Conservation (phyloP, 2,329 filamentous ascomycete species). For the Ophiostoma populinum region DNA sequence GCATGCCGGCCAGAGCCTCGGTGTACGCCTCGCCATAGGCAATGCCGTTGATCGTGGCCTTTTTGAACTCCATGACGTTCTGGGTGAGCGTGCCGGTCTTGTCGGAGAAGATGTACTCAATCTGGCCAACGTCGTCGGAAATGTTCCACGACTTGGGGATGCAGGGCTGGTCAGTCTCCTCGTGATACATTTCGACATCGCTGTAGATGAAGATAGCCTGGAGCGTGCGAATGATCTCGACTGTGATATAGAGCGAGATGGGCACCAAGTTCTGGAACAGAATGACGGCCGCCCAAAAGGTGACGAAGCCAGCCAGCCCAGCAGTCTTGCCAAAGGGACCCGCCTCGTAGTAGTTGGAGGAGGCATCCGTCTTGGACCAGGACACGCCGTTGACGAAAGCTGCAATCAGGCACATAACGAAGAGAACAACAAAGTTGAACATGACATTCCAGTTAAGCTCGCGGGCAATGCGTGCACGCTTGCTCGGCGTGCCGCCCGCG, state of each 20-base stretch:
- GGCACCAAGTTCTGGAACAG: constrained; percentile 97
- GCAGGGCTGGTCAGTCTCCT: constrained; percentile 81
- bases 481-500: constrained; percentile 84
- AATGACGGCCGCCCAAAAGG: constrained; percentile 89
- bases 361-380: constrained; percentile 60
- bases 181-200: constrained; percentile 94
- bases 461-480: constrained; percentile 76
- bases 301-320: constrained; percentile 76
- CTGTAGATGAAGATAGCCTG: constrained; percentile 97
- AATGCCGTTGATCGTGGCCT: constrained; percentile 89
- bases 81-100: constrained; percentile 15
- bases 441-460: constrained; percentile 96
- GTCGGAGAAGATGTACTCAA: constrained; percentile 77
- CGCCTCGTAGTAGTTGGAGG: constrained; percentile 68
- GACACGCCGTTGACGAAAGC: constrained; percentile 71
- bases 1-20: constrained; percentile 91
- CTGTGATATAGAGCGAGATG: constrained; percentile 91
- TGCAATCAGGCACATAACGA: constrained; percentile 74
- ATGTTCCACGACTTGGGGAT: constrained; percentile 99
- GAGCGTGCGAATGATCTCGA: constrained; percentile 84
- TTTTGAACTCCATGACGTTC: constrained; percentile 77
- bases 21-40: constrained; percentile 96
- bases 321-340: constrained; percentile 63
- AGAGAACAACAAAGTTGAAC: constrained; percentile 84
- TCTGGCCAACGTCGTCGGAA: constrained; percentile 91